Base-by-base conservation (phyloP, 2,329 filamentous ascomycete species). In the Xylariaceae sp. region DNA sequence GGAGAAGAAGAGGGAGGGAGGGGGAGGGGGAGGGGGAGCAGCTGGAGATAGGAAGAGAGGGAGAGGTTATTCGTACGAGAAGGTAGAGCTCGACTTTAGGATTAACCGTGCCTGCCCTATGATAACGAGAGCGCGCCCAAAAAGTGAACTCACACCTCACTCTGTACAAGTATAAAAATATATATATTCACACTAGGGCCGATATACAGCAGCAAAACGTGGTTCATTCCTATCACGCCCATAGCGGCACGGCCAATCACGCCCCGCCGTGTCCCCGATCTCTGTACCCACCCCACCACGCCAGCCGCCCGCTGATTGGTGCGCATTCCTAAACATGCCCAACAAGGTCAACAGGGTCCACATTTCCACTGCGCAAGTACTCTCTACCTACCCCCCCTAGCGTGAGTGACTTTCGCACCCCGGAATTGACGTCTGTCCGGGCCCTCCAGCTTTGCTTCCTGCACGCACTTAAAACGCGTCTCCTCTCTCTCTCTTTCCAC, bases 401-500 rank as follows among this genome's bases (percentile, higher is more conserved):
- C 47, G 7, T 5, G 18, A 11, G 47, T 9, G 47, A 18, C 48
- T 15, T 18, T 50, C 23, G 11, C 17, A 35, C 15, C 49, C 49
- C 49, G 23, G 49, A 51, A n/a, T 51, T 13, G 49, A 51, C 39
- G 18, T 47, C 42, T 37, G 17, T 18, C 23, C 35, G 2, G 6
- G 6, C 6, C n/a, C 23, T 13, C 51, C 37, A 10, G 37, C 49
- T 45, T 23, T 52, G 35, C 51, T 35, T 58, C 60, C 58, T 63
- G 59, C 62, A 63, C 54, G 62, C 62, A 63, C 62, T 63, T 51
- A 45, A 34, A 51, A 42, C 49, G 37, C 42, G 52, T 45, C 34
- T 11, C 17, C 17, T 23, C 39, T 30, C 23, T 23, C 42, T 45
- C 13, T 11, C 42, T 42, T 18, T 18, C 17, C 17, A 18, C 53